A percentile compares a stretch with the other conserved stretches of the same genome.
phyloP scores from a whole-genome alignment of 768 basidiomycete species.

The Termitomyces eurrhizus region DNA sequence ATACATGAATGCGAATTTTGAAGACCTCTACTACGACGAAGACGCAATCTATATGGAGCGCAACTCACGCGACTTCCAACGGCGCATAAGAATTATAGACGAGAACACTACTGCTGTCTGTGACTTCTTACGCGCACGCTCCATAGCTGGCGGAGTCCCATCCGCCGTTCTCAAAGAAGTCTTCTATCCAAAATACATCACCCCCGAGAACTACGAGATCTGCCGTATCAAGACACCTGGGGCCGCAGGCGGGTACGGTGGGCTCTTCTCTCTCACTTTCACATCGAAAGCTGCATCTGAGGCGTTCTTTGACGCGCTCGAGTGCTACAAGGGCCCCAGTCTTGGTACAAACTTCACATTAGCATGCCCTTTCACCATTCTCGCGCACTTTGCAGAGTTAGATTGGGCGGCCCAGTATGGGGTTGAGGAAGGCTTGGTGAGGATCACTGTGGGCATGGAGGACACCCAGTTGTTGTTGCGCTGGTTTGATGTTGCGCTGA shows the following conservation, averaged over 20 bases:
- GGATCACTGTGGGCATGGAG: slow-evolving; percentile 92
- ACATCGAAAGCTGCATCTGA: slow-evolving; percentile 58
- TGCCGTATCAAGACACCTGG: slow-evolving; percentile 51
- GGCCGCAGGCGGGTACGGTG: slow-evolving; percentile 65
- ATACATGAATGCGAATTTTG: slow-evolving; percentile 55
- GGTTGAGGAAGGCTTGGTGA: slow-evolving; percentile 78
- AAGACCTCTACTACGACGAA: slow-evolving; percentile 85
- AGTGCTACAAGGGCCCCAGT: slow-evolving; percentile 86
- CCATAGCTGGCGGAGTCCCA: slow-evolving; percentile 34
- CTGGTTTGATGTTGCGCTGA: slow-evolving; percentile 62
- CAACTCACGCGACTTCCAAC: slow-evolving; percentile 90
- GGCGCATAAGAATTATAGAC: slow-evolving; percentile 75
- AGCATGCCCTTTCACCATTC: slow-evolving; percentile 88
- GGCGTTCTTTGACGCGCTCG: slow-evolving; percentile 82
- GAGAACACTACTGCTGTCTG: slow-evolving; percentile 79
- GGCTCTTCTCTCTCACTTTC: slow-evolving; percentile 87
- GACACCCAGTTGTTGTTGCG: slow-evolving; percentile 50
- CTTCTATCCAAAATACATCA: slow-evolving; percentile 85
- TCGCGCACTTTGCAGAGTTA: slow-evolving; percentile 87
- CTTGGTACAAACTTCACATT: slow-evolving; percentile 96
- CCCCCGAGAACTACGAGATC: slow-evolving; percentile 64
- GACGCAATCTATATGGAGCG: slow-evolving; percentile 97
- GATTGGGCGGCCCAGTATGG: slow-evolving; percentile 90
- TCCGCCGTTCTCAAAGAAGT: slow-evolving; percentile 70
- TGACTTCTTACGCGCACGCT: slow-evolving; percentile 66